phyloP scores from a whole-genome alignment of 768 basidiomycete species.

The Saitozyma sp. region DNA sequence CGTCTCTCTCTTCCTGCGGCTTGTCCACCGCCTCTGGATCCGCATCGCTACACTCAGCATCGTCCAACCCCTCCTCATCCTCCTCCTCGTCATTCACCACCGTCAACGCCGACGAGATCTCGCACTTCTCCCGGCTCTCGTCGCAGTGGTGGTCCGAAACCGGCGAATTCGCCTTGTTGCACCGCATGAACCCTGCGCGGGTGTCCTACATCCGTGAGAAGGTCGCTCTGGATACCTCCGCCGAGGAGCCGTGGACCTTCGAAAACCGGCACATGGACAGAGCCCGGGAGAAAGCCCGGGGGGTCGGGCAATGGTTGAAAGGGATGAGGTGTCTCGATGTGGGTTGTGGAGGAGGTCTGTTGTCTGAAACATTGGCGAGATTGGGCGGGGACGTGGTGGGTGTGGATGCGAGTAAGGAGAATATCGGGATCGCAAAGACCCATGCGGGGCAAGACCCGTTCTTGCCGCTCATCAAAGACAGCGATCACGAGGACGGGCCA shows the following conservation, averaged over 20 bases:
- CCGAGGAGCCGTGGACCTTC: slow-evolving; percentile 41
- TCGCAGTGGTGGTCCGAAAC: slow-evolving; percentile 95
- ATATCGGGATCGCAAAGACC: slow-evolving; percentile 77
- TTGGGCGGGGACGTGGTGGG: slow-evolving; percentile 83
- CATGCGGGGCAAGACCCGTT: slow-evolving; percentile 78
- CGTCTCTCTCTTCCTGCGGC: neutral
- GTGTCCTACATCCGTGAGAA: slow-evolving; percentile 69
- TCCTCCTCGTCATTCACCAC: slow-evolving; percentile 53
- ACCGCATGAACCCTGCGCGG: slow-evolving; percentile 91
- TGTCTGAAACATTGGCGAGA: slow-evolving; percentile 88
- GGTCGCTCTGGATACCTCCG: slow-evolving; percentile 22
- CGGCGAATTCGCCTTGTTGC: slow-evolving; percentile 83
- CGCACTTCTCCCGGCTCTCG: slow-evolving; percentile 83
- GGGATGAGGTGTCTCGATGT: slow-evolving; percentile 81
- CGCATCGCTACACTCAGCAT: neutral
- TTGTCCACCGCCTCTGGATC: neutral
- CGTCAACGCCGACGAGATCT: slow-evolving; percentile 77
- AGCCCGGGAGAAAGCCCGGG: slow-evolving; percentile 17
- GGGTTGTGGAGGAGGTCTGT: slow-evolving; percentile 91
- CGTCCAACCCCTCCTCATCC: neutral
- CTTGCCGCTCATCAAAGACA: slow-evolving; percentile 50
- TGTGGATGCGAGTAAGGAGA: slow-evolving; percentile 87
- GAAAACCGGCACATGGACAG: slow-evolving; percentile 23
- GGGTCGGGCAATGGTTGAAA: slow-evolving; percentile 55
- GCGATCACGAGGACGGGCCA: neutral